Base-by-base conservation (phyloP, 2,329 filamentous ascomycete species). In the Penicillium concentricum region DNA sequence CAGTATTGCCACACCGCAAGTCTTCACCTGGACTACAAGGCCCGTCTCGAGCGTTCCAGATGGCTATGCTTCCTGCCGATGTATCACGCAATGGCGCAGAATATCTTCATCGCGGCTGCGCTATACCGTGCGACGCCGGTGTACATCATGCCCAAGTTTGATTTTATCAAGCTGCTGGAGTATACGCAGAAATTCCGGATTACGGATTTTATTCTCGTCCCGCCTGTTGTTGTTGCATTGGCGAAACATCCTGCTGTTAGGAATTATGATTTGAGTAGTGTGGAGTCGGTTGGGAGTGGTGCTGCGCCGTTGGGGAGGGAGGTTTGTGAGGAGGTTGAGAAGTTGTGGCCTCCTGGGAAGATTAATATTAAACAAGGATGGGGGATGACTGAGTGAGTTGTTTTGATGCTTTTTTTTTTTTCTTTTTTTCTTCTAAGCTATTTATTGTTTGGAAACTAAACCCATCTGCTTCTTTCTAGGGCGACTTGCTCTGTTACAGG, bases 131-230 rank as follows among this genome's bases (percentile, higher is more conserved):
- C 38, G 1, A 75, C 86, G 1, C 87, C 87, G 1, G 83, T 90
- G 15, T 95, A 93, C 72, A 79, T 94, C 57, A 92, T 95, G 89
- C 77, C 83, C 4, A 82, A 84, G 54, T 95, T 92, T 72, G 87
- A 93, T 69, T 91, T 94, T 59, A 66, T 85, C 54, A 81, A 86
- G 69, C 85, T 92, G 81, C 79, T 95, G 38, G 79, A 84, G 56
- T 81, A 87, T 66, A 82, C 91, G 20, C 79, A 90, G 69, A 82
- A 79, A 51, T 91, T 84, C 74, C 82, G 82, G 39, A 87, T 96
- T 66, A 90, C 87, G 6, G 78, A 80, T 57, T 74, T 92, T 38
- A 76, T 79, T 12, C 77, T 87, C 10, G 91, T 92, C 4, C 91
- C 91, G 6, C 90, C 91, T 0, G 86, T 95, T 56, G 79, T 92